Base-by-base conservation (phyloP, 768 basidiomycete genomes). In the Termitomyces sp. region DNA sequence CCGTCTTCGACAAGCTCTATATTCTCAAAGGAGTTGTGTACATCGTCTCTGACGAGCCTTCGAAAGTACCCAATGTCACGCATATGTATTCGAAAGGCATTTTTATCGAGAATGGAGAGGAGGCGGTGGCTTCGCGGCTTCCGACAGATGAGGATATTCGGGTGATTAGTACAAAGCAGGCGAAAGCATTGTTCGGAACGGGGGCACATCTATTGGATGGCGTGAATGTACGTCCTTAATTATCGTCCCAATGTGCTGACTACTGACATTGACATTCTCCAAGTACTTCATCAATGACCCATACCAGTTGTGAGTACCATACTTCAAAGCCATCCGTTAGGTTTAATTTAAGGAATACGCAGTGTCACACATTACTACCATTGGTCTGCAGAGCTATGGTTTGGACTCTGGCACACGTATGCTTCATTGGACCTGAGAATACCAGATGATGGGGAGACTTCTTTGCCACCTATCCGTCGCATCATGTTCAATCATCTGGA, bases 331-430 rank as follows among this genome's bases (percentile, higher is more conserved):
- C 22, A 20, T 53, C 57, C 1, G n/a, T 24, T 24, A n/a, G 20
- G 47, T 27, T 50, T 37, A n/a, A 42, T 57, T 39, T 51, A 58
- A 47, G 22, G 22, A 13, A 55, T 49, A 31, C 9, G 27, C 47
- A 92, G 90, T 72, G 80, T 96, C 56, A 90, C 88, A 1, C 94
- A 96, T 71, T 96, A 95, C 68, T 96, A 94, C 68, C 94, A 98
- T 66, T 94, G 90, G 84, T 84, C 88, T 32, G 94, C 94, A 4
- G 94, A 98, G 67, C 82, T 94, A 20, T 88, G 90, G 74, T 92
- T 92, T 61, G 94, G 94, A 41, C 83, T 95, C 63, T 96, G 94
- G 94, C 82, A 92, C 8, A 86, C 93, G 0, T 96, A 95, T 69
- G 81, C 92, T 34, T 85, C 90, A 2, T 75, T 96, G 12, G 92